Base-by-base conservation (phyloP, 129 eudicot species). In the Flaveria robusta region DNA sequence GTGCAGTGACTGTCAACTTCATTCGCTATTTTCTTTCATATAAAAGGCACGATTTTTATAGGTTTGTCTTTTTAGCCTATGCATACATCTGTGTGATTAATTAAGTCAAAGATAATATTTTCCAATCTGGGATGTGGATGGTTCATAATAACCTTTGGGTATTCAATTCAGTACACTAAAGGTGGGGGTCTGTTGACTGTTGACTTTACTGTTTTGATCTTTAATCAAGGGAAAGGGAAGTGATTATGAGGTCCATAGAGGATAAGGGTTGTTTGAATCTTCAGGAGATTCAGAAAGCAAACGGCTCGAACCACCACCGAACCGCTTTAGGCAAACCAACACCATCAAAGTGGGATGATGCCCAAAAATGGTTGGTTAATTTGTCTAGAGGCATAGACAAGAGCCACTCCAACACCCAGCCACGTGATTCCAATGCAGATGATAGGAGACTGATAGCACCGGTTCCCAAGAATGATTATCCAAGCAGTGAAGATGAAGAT, bases 271-370 rank as follows among this genome's bases (percentile, higher is more conserved):
- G 84, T 71, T 72, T 87, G 76, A 87, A 77, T 77, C 77, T 76
- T 19, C 24, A 7, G 39, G 39, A 34, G 39, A 34, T 34, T 34
- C 39, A 34, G 39, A 34, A 34, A 34, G 39, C 39, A 34, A 34
- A 34, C 39, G 39, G 39, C 7, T 5, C 39, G 39, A 6, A 34
- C 39, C 74, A 76, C 54, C 88, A 86, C 70, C 80, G 92, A 5
- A 34, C 92, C 18, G 83, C 89, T 9, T 52, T 90, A 65, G 98
- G 98, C 7, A 93, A 93, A 82, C 92, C 98, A 1, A 87, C 96
- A 14, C 98, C 97, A 45, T 93, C 96, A 9, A 93, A 93, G 70
- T 93, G 96, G 98, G 98, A 93, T 64, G 98, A 90, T 68, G 98
- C 98, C 31, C 98, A 93, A 46, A 93, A 93, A 71, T 90, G 98